Evolutionary conservation across 768 basidiomycete genomes (phyloP).

Genomic region (Gelatoporia subvermispora): DNA sequence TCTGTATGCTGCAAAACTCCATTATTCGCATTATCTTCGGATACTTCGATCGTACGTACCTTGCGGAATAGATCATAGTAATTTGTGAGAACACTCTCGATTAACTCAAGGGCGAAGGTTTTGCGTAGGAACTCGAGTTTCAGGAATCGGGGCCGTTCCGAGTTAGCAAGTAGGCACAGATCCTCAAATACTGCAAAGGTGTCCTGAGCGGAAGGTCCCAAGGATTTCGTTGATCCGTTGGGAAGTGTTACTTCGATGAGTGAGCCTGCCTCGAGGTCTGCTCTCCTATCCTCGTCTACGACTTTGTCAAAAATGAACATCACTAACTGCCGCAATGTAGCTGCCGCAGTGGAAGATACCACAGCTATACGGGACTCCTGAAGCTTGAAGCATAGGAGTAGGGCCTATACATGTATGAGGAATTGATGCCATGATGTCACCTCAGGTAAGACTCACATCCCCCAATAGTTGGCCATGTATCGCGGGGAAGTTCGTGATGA

Average conservation of each 20-base stretch:
- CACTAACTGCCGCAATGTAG: slow-evolving; percentile 90
- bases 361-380: slow-evolving; percentile 95
- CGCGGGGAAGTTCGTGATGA: slow-evolving; percentile 82
- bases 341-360: slow-evolving; percentile 95
- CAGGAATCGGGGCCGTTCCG: slow-evolving; percentile 76
- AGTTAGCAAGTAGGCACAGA: slow-evolving; percentile 81
- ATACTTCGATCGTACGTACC: slow-evolving; percentile 33
- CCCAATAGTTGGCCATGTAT: slow-evolving; percentile 78
- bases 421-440: background rate
- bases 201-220: slow-evolving; percentile 78
- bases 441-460: slow-evolving; percentile 48
- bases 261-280: slow-evolving; percentile 26
- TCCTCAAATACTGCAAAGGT: slow-evolving; percentile 90
- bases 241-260: slow-evolving; percentile 53
- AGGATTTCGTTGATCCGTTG: slow-evolving; percentile 54
- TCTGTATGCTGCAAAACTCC: slow-evolving; percentile 58
- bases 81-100: slow-evolving; percentile 94
- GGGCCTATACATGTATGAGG: slow-evolving; percentile 46
- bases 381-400: slow-evolving; percentile 90
- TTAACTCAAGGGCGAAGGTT: slow-evolving; percentile 94
- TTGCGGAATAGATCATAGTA: slow-evolving; percentile 82
- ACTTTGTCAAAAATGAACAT: slow-evolving; percentile 99
- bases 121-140: slow-evolving; percentile 80
- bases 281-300: slow-evolving; percentile 63
- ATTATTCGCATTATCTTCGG: background rate